These are phyloP conservation scores for Aspergillus cristatus DNA, from an alignment of 495 filamentous ascomycete genomes.

Conservation along the genomic window DNA sequence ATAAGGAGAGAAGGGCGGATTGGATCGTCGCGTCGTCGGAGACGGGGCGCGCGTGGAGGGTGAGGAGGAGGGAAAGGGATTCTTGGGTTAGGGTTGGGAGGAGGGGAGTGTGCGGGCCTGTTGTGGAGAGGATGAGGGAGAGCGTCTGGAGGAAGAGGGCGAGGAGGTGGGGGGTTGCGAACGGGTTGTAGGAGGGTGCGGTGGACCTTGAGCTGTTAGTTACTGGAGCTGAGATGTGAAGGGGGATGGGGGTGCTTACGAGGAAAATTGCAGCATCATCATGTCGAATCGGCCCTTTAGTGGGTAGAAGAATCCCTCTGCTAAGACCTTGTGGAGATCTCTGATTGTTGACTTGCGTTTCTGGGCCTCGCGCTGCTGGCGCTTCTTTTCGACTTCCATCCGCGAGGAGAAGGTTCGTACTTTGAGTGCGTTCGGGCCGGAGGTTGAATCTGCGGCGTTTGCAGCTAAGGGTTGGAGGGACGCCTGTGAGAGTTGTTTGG, in stretches of 20 bases:
- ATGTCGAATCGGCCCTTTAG: slow-evolving; percentile 45
- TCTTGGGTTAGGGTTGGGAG: slow-evolving; percentile 38
- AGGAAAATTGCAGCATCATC: slow-evolving; percentile 35
- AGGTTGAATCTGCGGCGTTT: slow-evolving; percentile 51
- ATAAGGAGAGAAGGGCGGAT: slow-evolving; percentile 64
- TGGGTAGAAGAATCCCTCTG: slow-evolving; percentile 73
- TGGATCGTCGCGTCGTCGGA: slow-evolving; percentile 54
- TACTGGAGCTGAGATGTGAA: not conserved
- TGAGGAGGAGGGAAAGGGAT: slow-evolving; percentile 35
- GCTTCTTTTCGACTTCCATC: slow-evolving; percentile 58
- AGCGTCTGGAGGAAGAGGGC: slow-evolving; percentile 44
- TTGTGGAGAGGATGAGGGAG: slow-evolving; percentile 39
- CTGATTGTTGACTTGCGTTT: slow-evolving; percentile 53
- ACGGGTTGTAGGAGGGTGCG: slow-evolving; percentile 28
- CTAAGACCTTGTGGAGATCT: slow-evolving; percentile 63
- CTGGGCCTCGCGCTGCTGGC: slow-evolving; percentile 37
- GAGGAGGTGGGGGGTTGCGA: slow-evolving; percentile 36
- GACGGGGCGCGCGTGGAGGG: slow-evolving; percentile 31
- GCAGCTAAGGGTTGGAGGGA: slow-evolving; percentile 77
- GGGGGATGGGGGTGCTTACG: slow-evolving; percentile 16
- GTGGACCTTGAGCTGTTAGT: slow-evolving; percentile 21
- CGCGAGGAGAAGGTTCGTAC: slow-evolving; percentile 69
- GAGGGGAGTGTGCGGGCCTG: slow-evolving; percentile 36
- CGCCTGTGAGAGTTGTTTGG: slow-evolving; percentile 50
- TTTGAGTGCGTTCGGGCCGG: slow-evolving; percentile 78